A percentile compares a stretch with the other conserved stretches of the same genome.
phyloP scores from a whole-genome alignment of 2,329 filamentous ascomycete genomes.

The Fusarium ambrosium region DNA sequence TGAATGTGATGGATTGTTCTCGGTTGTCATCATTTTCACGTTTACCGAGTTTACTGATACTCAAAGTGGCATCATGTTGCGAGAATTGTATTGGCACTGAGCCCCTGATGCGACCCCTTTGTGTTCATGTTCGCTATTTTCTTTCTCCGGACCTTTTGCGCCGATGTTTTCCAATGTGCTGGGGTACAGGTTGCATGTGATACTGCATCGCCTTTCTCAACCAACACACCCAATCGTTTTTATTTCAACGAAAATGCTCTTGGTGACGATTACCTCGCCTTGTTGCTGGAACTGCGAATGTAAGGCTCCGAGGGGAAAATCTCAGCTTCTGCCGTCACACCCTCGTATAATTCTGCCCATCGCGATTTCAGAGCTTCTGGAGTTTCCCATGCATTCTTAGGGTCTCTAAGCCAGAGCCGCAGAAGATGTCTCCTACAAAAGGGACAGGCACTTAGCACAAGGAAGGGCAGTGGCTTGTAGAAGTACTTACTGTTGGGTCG shows the following conservation, averaged over 20 bases:
- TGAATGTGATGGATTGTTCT: background rate
- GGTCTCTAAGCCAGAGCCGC: conserved; percentile 62
- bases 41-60: background rate
- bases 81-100: background rate
- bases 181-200: background rate
- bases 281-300: conserved; percentile 34
- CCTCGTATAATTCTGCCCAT: conserved; percentile 31
- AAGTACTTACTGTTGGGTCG: conserved; percentile 26
- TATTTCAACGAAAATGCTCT: no score
- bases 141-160: background rate
- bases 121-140: background rate
- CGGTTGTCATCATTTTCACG: background rate
- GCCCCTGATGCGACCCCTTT: background rate
- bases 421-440: conserved; percentile 58
- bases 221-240: background rate
- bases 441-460: background rate
- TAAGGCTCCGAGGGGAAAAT: conserved; percentile 31
- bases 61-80: background rate
- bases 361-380: conserved; percentile 5
- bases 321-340: conserved; percentile 18
- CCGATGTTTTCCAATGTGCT: background rate
- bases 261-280: background rate
- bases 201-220: background rate
- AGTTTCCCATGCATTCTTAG: conserved; percentile 60
- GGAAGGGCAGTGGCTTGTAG: no score